Conservation (phyloP, 1,284 basidiomycete genomes). For the Puccinia novopanici region DNA sequence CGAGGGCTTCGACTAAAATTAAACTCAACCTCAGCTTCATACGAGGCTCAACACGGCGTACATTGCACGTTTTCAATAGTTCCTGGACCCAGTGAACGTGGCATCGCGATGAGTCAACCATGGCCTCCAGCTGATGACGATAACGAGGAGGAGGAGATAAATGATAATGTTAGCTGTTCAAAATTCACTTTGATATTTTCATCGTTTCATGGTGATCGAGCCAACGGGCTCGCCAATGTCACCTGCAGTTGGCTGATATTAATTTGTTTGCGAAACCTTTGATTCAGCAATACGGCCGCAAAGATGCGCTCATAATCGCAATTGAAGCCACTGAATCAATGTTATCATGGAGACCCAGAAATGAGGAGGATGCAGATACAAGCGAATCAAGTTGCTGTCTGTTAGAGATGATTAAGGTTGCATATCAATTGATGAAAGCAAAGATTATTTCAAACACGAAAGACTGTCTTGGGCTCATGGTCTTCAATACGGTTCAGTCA, state of each 20-base stretch:
- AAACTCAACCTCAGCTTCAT: too few species aligned
- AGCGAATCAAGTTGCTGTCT: constrained; percentile 10
- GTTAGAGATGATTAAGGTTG: constrained; percentile 21
- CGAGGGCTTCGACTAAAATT: too few species aligned
- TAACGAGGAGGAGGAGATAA: not conserved
- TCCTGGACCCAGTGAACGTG: not conserved
- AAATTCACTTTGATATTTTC: not conserved
- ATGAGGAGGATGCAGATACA: not conserved
- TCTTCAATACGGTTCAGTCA: constrained; percentile 40
- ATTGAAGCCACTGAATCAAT: constrained; percentile 37
- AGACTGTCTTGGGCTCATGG: constrained; percentile 34
- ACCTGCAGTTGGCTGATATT: not conserved
- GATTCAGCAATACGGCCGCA: constrained; percentile 1
- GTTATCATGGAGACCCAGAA: not conserved
- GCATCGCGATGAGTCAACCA: not conserved
- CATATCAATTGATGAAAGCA: constrained; percentile 32
- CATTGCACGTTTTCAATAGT: not conserved
- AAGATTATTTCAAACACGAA: constrained; percentile 42
- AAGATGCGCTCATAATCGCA: constrained; percentile 28
- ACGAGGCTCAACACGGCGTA: not conserved
- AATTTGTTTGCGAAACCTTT: not conserved
- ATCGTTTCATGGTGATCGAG: not conserved
- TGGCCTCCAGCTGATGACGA: not conserved
- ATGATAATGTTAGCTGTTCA: not conserved
- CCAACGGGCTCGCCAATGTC: not conserved